phyloP scores from a whole-genome alignment of 176 grass and related monocot species.

The Hordeum marinum region DNA sequence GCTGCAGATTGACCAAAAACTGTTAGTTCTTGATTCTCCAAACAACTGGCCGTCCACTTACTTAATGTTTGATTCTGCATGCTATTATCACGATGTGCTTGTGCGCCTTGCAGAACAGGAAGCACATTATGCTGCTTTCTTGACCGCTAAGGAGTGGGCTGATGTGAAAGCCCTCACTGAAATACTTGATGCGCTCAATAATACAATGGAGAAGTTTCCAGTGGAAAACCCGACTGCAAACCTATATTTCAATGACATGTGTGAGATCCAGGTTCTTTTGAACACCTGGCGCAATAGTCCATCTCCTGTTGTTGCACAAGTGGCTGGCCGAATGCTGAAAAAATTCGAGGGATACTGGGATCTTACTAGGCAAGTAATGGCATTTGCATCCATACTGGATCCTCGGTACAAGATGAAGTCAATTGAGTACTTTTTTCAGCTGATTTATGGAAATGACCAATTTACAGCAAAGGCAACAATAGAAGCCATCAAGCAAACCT shows the following conservation, averaged over 20 bases:
- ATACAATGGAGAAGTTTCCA: constrained; percentile 84
- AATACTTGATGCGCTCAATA: constrained; percentile 86
- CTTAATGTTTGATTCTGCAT: constrained; percentile 92
- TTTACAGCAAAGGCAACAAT: constrained; percentile 74
- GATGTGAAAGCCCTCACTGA: constrained; percentile 87
- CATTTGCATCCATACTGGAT: constrained; percentile 94
- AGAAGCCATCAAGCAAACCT: constrained; percentile 62
- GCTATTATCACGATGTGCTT: constrained; percentile 81
- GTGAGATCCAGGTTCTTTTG: constrained; percentile 88
- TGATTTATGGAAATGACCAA: constrained; percentile 65
- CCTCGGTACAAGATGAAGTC: constrained; percentile 99
- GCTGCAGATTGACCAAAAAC: constrained; percentile 57
- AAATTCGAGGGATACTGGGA: constrained; percentile 92
- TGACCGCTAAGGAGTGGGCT: constrained; percentile 72
- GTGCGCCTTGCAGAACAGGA: constrained; percentile 65
- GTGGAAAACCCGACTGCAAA: constrained; percentile 75
- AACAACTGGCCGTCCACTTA: constrained; percentile 76
- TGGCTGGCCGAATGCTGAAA: constrained; percentile 77
- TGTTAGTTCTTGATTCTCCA: constrained; percentile 72
- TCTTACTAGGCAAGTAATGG: constrained; percentile 70
- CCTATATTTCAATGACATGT: constrained; percentile 95
- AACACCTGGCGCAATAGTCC: constrained; percentile 76
- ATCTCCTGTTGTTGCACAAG: constrained; percentile 64
- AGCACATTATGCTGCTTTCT: constrained; percentile 46
- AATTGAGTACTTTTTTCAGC: constrained; percentile 86